phyloP scores from a whole-genome alignment of 2,329 filamentous ascomycete genomes.

The Hypoxylon sp. region DNA sequence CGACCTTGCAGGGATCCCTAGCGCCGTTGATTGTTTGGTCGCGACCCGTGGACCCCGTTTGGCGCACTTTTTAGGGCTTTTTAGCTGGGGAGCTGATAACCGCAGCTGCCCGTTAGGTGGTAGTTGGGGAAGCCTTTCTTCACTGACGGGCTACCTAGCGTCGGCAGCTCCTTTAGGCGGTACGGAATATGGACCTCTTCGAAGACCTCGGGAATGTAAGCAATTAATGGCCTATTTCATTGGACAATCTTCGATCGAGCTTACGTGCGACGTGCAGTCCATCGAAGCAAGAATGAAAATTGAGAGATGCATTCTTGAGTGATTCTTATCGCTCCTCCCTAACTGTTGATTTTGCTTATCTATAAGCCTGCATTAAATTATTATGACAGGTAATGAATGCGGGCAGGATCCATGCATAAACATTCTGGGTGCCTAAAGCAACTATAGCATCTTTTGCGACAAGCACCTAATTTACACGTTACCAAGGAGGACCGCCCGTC shows the following conservation, averaged over 20 bases:
- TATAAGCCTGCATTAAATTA: conserved; percentile 2
- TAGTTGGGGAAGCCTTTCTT: neutral
- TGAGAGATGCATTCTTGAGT: neutral
- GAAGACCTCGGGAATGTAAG: neutral
- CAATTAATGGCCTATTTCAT: conserved; percentile 4
- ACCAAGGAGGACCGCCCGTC: conserved; percentile 4
- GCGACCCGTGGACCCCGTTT: conserved; percentile 23
- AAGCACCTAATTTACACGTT: conserved; percentile 35
- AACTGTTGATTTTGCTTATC: conserved; percentile 8
- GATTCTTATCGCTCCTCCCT: conserved; percentile 8
- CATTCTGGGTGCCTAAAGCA: neutral
- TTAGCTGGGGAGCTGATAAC: conserved; percentile 20
- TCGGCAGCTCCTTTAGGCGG: neutral
- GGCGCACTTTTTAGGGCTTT: conserved; percentile 29
- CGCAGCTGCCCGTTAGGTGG: conserved; percentile 18
- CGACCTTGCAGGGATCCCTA: conserved; percentile 20
- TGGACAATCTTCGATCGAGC: conserved; percentile 16
- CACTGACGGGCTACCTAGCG: neutral
- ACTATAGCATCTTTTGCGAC: too few species aligned
- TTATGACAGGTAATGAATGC: conserved; percentile 2
- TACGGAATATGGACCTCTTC: neutral
- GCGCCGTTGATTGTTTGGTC: conserved; percentile 24
- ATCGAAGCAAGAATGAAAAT: conserved; percentile 1
- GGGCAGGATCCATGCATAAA: conserved; percentile 22
- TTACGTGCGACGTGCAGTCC: conserved; percentile 8